Conservation (phyloP, 129 eudicot genomes). For the Rutidosis leptorrhynchoides region DNA sequence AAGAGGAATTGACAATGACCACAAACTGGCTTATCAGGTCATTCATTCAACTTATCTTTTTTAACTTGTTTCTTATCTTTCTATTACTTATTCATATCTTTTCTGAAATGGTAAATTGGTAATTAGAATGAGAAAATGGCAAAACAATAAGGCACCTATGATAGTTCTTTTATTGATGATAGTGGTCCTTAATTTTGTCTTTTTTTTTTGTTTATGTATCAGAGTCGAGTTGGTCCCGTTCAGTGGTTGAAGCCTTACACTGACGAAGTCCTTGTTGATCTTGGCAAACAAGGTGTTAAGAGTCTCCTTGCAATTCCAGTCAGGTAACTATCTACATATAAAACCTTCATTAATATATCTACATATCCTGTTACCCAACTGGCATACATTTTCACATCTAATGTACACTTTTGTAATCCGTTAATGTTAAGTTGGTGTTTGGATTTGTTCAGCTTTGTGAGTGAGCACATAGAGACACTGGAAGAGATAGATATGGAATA, state of each 20-base stretch:
- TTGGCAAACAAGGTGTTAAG: constrained; percentile 79
- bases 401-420: neutral
- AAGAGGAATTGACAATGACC: constrained; percentile 66
- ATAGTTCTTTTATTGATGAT: neutral
- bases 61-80: neutral
- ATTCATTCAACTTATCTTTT: constrained; percentile 8
- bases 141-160: constrained; percentile 1
- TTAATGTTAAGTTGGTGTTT: neutral
- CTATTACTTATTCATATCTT: neutral
- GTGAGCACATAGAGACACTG: constrained; percentile 96
- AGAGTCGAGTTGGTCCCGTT: constrained; percentile 99
- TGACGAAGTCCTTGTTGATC: constrained; percentile 95
- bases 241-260: constrained; percentile 98
- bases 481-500: constrained; percentile 98
- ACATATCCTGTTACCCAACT: neutral
- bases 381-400: neutral
- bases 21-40: constrained; percentile 91
- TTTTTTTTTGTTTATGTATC: constrained; percentile 11
- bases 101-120: neutral
- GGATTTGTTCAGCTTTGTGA: constrained; percentile 69
- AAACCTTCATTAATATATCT: constrained; percentile 9
- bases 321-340: constrained; percentile 45
- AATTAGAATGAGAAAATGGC: neutral
- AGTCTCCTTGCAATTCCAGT: constrained; percentile 92
- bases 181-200: neutral